Base-by-base conservation (phyloP, 2,329 filamentous ascomycete genomes). In the Coniochaeta prunicola region DNA sequence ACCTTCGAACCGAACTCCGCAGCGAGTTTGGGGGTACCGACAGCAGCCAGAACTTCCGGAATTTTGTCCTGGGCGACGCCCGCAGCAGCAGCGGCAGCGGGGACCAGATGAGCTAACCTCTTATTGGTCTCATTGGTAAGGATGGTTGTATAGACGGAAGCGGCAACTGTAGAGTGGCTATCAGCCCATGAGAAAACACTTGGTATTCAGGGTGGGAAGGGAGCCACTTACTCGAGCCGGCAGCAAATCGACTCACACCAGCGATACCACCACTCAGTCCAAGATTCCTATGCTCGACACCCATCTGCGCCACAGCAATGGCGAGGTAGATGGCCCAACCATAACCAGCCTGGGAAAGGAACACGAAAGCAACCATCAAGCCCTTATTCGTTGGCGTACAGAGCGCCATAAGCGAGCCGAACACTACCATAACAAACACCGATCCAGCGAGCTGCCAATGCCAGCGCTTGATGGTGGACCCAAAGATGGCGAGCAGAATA, bases 291-390 rank as follows among this genome's bases (percentile, higher is more conserved):
- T 81, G 78, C 28, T 76, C 72, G 3, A 77, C 76, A 19, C 77
- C 77, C 59, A 80, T 74, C 64, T 80, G 78, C 4, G 74, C 77
- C 60, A 77, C 74, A 1, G 77, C 75, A 62, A 81, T 79, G n/a
- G 72, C 74, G 19, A 79, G 66, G 58, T 79, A 78, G 58, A 77
- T 70, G 3, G 73, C 76, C 73, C 75, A 80, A 7, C 77, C 77
- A 61, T 77, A 81, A 3, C 73, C 76, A 12, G 70, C 68, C 63
- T 76, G 69, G 4, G 71, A 71, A 17, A 80, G 68, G 64, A 80
- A 79, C 13, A 76, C 69, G 56, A 80, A 77, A 0, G 76, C 77
- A 57, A 79, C 75, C 66, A 77, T 76, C 60, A 75, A 70, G 4
- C 72, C 76, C 65, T 77, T 77, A 36, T 75, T 71, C 28, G 70